Conservation (phyloP, 495 filamentous ascomycete genomes). For the Tuber magnatum region DNA sequence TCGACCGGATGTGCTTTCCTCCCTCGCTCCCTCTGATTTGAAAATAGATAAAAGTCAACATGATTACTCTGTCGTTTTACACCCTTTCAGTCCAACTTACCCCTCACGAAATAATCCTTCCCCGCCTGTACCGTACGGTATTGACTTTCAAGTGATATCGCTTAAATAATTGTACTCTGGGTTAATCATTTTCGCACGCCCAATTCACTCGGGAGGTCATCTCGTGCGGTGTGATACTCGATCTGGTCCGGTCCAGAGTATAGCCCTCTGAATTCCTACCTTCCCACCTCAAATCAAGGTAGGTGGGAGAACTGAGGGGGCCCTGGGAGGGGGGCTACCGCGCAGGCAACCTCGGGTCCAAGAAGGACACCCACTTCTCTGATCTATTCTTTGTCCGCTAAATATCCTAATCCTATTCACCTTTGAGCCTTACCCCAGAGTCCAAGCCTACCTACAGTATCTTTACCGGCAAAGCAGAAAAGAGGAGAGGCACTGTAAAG, state of each 20-base stretch:
- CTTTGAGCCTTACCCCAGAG: not conserved
- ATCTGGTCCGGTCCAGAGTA: not conserved
- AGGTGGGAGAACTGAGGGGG: not conserved
- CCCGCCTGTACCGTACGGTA: not conserved
- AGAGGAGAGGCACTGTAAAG: not conserved
- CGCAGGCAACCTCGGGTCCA: not conserved
- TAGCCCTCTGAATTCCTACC: not conserved
- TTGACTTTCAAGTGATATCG: not conserved
- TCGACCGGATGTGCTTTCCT: not conserved
- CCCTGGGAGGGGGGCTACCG: not conserved
- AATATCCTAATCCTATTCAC: not conserved
- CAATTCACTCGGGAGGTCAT: not conserved
- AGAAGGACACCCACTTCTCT: not conserved
- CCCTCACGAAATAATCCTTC: not conserved
- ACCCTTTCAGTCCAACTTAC: not conserved
- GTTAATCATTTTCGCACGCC: not conserved
- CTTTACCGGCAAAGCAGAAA: not conserved
- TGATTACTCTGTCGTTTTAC: not conserved
- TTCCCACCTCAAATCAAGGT: not conserved
- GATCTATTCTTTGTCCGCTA: not conserved
- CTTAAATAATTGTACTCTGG: constrained; percentile 5
- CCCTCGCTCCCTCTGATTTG: not conserved
- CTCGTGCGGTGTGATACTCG: not conserved
- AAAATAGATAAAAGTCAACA: not conserved
- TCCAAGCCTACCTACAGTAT: not conserved